Evolutionary conservation across 1,284 basidiomycete genomes (phyloP), one percentile per base, ranked within the genome.

Genomic region (Chondrostereum purpureum): DNA sequence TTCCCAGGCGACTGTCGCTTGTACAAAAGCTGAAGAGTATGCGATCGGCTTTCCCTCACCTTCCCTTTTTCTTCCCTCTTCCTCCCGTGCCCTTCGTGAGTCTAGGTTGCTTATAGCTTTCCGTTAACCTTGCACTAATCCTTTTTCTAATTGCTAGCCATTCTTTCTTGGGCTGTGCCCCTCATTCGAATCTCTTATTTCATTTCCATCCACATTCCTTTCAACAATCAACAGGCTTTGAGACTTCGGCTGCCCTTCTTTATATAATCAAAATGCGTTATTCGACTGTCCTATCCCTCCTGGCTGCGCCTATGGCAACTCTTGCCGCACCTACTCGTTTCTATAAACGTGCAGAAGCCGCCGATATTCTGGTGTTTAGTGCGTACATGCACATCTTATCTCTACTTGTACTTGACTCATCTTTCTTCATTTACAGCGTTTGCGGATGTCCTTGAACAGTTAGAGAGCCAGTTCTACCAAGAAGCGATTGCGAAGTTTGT

Each of bases 381-480:
- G 60, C 55, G 80, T 77, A 3, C n/a, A 44, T 16, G n/a, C n/a
- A n/a, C n/a, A n/a, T n/a, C n/a, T n/a, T n/a, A n/a, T n/a, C n/a
- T n/a, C n/a, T n/a, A n/a, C 44, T 24, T 39, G 47, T 5, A 37
- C 19, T 46, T 33, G n/a, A 17, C 27, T 48, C 10, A 45, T 39
- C 31, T 16, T 37, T 31, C 11, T 48, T 38, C 21, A 45, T 44
- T 46, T 38, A 19, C 57, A 88, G 85, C 82, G 59, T 89, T 90
- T 54, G 85, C 85, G 27, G 69, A 80, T 58, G 78, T 85, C 36
- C 68, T 88, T 37, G 86, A 90, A 63, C 75, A 81, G 50, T 69
- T 90, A 19, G 87, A 90, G 62, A 73, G 72, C 19, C 55, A 66
- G 35, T 90, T 89, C 60, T 92, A 92, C 64, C 53, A 65, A 3